Evolutionary conservation across 768 basidiomycete genomes (phyloP), one percentile per base, ranked within the genome.

Genomic region (Cantharellus anzutake): DNA sequence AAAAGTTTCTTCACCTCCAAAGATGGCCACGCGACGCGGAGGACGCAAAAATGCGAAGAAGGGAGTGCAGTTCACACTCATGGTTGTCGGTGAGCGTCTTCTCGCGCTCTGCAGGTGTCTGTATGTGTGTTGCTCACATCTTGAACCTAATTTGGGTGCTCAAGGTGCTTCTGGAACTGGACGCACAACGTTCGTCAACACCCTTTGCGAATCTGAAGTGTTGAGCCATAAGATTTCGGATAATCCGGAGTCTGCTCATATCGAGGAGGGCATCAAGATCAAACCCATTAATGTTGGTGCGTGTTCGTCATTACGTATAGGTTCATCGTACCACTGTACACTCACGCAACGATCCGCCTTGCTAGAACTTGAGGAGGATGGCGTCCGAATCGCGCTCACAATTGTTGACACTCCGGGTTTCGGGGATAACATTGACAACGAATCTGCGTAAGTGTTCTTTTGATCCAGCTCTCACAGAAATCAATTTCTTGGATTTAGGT

Each of bases 341-440:
- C 34, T 57, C 35, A 35, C 59, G 20, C 20, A 59, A 39, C 39
- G 11, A 34, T n/a, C 42, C 5, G 5, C 14, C 3, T 48, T 4
- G 2, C 58, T 16, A 93, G 96, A 99, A 72, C 82, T 99, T 62
- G 96, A 98, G 66, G 94, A 98, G 71, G 96, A 99, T 66, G 96
- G 96, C 51, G 89, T 98, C 63, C 86, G 96, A 66, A 96, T 99
- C 69, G 91, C 93, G 4, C 76, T 99, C 66, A 98, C 96, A 50
- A 90, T 99, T 63, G 93, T 99, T 38, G 96, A 99, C 70, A 99
- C 96, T 0, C 96, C 96, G 60, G 96, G 96, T 51, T 99, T 99
- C 66, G 96, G 94, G 42, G 92, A 97, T 72, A 93, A 92, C 68
- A 94, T 99, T 68, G 92, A 99, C 76, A 98, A 98, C 67, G 93